These are phyloP conservation scores for Mycena albidolilacea DNA, from an alignment of 768 basidiomycete species.

Conservation along the genomic window DNA sequence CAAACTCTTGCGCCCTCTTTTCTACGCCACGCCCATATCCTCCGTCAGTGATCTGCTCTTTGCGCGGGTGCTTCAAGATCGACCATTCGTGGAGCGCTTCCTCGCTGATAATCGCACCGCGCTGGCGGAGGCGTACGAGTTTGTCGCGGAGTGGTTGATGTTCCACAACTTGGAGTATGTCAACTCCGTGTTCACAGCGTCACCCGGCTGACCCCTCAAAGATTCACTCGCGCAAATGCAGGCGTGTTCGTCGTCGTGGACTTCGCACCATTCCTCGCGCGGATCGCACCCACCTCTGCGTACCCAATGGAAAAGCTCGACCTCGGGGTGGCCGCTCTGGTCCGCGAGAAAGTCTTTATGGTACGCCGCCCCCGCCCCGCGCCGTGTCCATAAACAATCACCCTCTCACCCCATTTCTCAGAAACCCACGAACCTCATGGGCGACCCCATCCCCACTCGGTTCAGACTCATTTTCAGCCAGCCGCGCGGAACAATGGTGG, in stretches of 20 bases:
- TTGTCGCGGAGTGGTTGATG: slow-evolving; percentile 43
- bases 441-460: slow-evolving; percentile 34
- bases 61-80: slow-evolving; percentile 44
- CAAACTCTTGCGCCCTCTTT: slow-evolving; percentile 40
- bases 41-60: slow-evolving; percentile 44
- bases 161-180: slow-evolving; percentile 40
- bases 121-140: slow-evolving; percentile 43
- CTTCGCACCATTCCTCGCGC: slow-evolving; percentile 37
- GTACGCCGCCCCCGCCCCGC: neutral
- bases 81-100: slow-evolving; percentile 39
- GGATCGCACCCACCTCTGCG: slow-evolving; percentile 8
- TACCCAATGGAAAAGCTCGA: slow-evolving; percentile 27
- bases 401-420: neutral
- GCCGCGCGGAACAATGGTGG: slow-evolving; percentile 22
- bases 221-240: slow-evolving; percentile 38
- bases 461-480: slow-evolving; percentile 38
- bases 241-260: slow-evolving; percentile 37
- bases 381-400: too few species aligned
- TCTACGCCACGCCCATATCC: slow-evolving; percentile 42
- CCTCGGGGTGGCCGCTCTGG: slow-evolving; percentile 30
- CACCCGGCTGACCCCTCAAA: neutral
- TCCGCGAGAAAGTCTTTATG: slow-evolving; percentile 31
- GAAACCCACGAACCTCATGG: slow-evolving; percentile 40
- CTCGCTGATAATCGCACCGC: slow-evolving; percentile 38
- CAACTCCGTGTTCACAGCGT: neutral